Percentiles rank a stretch among this genome's conserved stretches.
Conservation (phyloP, 208 protist species). For the Leishmania aethiopica region DNA sequence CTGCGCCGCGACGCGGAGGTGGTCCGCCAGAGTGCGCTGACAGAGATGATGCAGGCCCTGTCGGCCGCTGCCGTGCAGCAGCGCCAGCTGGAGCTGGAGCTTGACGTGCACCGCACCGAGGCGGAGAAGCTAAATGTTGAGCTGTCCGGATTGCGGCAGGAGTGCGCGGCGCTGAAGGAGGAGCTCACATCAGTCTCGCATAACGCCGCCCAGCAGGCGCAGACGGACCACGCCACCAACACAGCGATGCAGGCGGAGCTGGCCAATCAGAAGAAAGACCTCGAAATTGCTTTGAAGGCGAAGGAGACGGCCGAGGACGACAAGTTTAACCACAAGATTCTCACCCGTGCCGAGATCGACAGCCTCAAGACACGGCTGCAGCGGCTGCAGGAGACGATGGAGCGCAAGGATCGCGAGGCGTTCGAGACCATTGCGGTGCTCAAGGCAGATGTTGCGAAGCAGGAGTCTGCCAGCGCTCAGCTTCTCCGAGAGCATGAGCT, state of each 20-base stretch:
- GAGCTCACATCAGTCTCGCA: slow-evolving; percentile 45
- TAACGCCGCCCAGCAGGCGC: slow-evolving; percentile 61
- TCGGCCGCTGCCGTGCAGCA: slow-evolving; percentile 64
- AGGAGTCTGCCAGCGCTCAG: slow-evolving; percentile 41
- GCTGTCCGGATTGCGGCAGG: slow-evolving; percentile 34
- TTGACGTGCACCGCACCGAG: slow-evolving; percentile 73
- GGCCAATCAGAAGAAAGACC: slow-evolving; percentile 71
- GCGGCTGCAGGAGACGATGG: slow-evolving; percentile 73
- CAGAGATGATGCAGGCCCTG: slow-evolving; percentile 49
- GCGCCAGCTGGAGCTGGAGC: slow-evolving; percentile 74
- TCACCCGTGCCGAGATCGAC: slow-evolving; percentile 76
- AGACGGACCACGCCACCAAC: slow-evolving; percentile 80
- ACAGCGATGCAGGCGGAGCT: slow-evolving; percentile 72
- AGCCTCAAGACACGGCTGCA: slow-evolving; percentile 75
- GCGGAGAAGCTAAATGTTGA: slow-evolving; percentile 61
- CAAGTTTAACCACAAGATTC: slow-evolving; percentile 66
- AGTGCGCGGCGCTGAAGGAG: slow-evolving; percentile 31
- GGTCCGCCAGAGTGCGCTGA: slow-evolving; percentile 34
- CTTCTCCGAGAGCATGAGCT: slow-evolving; percentile 31
- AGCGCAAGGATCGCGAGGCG: slow-evolving; percentile 74
- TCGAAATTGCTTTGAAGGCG: slow-evolving; percentile 51
- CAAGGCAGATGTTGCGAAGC: slow-evolving; percentile 52
- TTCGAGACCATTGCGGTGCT: slow-evolving; percentile 79
- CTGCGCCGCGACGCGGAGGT: slow-evolving; percentile 58
- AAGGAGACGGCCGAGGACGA: slow-evolving; percentile 53